These are phyloP conservation scores for Colletotrichum simmondsii DNA, from an alignment of 2,329 filamentous ascomycete species.

Conservation along the genomic window DNA sequence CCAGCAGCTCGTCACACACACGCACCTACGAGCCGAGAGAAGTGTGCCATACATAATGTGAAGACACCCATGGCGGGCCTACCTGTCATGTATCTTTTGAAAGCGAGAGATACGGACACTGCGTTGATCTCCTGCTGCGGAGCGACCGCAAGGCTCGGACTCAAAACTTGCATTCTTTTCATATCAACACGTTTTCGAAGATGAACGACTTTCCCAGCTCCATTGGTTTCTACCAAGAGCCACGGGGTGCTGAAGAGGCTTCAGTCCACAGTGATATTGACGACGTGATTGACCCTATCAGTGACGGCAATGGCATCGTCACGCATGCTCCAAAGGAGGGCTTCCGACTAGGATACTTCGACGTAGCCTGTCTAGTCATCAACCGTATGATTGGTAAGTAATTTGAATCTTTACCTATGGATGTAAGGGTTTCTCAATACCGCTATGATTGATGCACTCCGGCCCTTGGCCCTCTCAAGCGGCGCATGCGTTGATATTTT, in stretches of 20 bases:
- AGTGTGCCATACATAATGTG: conserved; percentile 17
- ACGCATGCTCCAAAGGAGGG: conserved; percentile 47
- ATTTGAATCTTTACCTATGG: neutral
- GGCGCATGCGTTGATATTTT: neutral
- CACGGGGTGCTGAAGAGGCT: conserved; percentile 1
- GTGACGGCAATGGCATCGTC: conserved; percentile 39
- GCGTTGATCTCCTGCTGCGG: neutral
- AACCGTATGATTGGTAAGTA: conserved; percentile 51
- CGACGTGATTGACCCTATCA: conserved; percentile 23
- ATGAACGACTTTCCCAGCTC: conserved; percentile 44
- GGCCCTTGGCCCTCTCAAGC: neutral
- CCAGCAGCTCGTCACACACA: conserved; percentile 9
- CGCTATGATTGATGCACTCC: neutral
- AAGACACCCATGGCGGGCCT: conserved; percentile 7
- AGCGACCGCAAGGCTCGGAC: neutral
- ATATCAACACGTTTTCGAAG: neutral
- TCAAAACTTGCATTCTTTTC: neutral
- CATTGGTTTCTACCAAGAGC: conserved; percentile 28
- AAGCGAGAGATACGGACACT: neutral
- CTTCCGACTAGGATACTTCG: conserved; percentile 48
- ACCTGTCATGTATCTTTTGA: neutral
- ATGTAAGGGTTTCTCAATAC: too few relatives aligned
- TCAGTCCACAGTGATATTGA: conserved; percentile 38
- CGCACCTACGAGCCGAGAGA: neutral
- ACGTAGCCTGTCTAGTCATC: conserved; percentile 47